Conservation (phyloP, 768 basidiomycete species). For the Kwoniella botswanensis region DNA sequence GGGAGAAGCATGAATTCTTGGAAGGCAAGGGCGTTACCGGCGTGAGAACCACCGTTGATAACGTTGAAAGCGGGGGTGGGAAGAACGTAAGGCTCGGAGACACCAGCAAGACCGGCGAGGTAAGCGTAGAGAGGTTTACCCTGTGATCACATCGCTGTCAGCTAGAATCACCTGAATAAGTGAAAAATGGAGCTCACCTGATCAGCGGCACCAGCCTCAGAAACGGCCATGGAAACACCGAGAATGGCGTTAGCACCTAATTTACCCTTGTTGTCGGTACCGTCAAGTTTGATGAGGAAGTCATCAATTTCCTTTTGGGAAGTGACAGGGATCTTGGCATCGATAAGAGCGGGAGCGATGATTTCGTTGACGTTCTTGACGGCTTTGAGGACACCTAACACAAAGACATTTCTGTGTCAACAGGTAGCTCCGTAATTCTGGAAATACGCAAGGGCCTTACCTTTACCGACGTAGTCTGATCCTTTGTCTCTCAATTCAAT, state of each 20-base stretch:
- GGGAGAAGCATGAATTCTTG: constrained; percentile 99
- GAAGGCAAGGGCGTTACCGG: constrained; percentile 99
- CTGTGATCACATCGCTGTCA: constrained; percentile 44
- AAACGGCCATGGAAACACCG: constrained; percentile 94
- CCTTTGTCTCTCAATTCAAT: constrained; percentile 98
- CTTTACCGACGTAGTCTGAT: constrained; percentile 96
- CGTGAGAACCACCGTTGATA: constrained; percentile 99
- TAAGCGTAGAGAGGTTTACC: constrained; percentile 94
- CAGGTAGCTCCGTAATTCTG: background rate
- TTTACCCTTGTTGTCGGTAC: constrained; percentile 97
- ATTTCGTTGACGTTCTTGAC: constrained; percentile 89
- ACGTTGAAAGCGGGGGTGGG: constrained; percentile 96
- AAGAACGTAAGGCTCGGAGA: constrained; percentile 90
- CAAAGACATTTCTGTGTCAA: background rate
- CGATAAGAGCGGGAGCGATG: constrained; percentile 87
- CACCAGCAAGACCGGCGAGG: constrained; percentile 92
- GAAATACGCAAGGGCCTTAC: constrained; percentile 60
- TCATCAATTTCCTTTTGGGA: constrained; percentile 95
- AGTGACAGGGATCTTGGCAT: constrained; percentile 80
- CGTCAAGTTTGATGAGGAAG: constrained; percentile 97
- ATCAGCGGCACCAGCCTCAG: constrained; percentile 90
- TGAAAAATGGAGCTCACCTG: constrained; percentile 62
- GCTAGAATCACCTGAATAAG: background rate
- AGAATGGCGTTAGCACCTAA: constrained; percentile 99
- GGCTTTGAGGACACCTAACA: constrained; percentile 85